These are phyloP conservation scores for Pulicaria dysenterica DNA, from an alignment of 129 eudicot species.

Conservation along the genomic window DNA sequence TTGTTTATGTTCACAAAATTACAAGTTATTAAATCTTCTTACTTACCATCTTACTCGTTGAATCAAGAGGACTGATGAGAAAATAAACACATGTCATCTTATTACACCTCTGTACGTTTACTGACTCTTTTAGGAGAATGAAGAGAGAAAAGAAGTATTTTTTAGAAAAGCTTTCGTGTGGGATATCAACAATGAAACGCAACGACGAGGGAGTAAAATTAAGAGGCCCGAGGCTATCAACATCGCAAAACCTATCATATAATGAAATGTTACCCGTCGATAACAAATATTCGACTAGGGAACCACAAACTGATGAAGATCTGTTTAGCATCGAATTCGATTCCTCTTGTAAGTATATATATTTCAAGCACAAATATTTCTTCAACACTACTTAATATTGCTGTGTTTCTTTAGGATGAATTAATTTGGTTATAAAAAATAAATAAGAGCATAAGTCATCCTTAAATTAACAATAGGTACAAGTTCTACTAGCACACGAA, in stretches of 20 bases:
- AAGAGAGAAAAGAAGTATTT: conserved; percentile 40
- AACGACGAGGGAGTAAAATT: conserved; percentile 39
- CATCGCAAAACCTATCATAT: conserved; percentile 9
- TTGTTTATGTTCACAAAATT: no score
- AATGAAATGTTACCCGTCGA: conserved; percentile 40
- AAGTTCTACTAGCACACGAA: conserved; percentile 36
- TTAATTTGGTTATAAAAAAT: background rate
- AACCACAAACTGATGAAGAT: conserved; percentile 35
- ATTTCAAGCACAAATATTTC: no score
- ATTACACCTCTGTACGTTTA: no score
- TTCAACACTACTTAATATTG: no score
- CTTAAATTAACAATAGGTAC: conserved; percentile 14
- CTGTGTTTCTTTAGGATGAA: background rate
- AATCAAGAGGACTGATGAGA: no score
- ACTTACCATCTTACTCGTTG: no score
- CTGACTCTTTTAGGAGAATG: conserved; percentile 39
- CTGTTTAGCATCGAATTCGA: conserved; percentile 48
- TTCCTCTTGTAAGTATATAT: conserved; percentile 39
- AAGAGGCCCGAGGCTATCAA: conserved; percentile 39
- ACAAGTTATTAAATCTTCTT: no score
- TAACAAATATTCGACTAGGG: conserved; percentile 16
- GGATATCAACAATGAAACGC: conserved; percentile 52
- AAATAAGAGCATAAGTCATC: background rate
- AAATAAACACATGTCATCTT: no score
- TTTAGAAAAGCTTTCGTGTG: conserved; percentile 51